A percentile compares a stretch with the other conserved stretches of the same genome.
Conservation (phyloP, 139 green algal species). For the Chlorokybus atmophyticus region DNA sequence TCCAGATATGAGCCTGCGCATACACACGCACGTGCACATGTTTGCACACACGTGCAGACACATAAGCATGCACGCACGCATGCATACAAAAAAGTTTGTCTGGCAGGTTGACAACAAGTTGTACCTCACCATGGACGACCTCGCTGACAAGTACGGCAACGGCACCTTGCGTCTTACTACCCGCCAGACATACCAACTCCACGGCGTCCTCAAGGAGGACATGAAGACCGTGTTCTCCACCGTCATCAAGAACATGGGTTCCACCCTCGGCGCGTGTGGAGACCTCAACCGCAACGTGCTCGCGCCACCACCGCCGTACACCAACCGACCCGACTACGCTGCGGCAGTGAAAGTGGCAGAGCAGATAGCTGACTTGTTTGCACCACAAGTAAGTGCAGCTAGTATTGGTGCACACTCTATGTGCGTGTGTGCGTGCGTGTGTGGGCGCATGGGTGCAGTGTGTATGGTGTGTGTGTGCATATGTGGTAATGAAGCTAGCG, state of each 20-base stretch:
- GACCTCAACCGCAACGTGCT: constrained; percentile 96
- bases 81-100: neutral
- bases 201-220: constrained; percentile 95
- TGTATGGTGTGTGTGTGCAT: too few species aligned
- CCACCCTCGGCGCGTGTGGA: constrained; percentile 86
- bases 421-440: too few species aligned
- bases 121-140: constrained; percentile 95
- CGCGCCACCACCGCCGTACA: constrained; percentile 58
- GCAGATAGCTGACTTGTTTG: constrained; percentile 66
- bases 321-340: constrained; percentile 69
- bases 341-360: constrained; percentile 30
- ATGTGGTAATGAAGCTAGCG: too few species aligned
- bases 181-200: constrained; percentile 82
- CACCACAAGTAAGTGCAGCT: too few species aligned
- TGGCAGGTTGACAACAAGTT: constrained; percentile 76
- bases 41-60: neutral
- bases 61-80: neutral
- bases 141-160: constrained; percentile 94
- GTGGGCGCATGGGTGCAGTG: too few species aligned
- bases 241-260: constrained; percentile 98
- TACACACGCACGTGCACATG: neutral
- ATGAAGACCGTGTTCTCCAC: constrained; percentile 91
- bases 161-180: constrained; percentile 95
- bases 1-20: neutral
- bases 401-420: too few species aligned